Conservation (phyloP, 139 green algal species). For the Chlamydomonas incerta region DNA sequence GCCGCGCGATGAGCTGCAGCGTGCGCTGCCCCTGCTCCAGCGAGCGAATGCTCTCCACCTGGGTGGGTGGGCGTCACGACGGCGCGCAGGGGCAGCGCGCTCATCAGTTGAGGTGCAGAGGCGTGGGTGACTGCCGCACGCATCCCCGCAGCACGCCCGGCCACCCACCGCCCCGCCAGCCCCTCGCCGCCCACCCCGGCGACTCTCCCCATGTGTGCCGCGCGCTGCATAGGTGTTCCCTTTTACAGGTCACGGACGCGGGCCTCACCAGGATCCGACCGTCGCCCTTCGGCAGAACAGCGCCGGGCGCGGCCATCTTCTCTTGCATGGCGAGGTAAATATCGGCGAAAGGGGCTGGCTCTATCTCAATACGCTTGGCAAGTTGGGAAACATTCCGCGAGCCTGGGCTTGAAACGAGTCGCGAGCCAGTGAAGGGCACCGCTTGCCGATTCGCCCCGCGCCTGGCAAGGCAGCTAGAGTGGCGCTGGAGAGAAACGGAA, state of each 20-base stretch:
- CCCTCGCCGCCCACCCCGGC: too few relatives aligned
- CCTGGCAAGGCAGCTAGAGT: too few relatives aligned
- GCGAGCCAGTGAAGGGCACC: too few relatives aligned
- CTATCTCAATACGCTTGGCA: neutral
- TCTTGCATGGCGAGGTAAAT: constrained; percentile 28
- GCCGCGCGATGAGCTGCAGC: constrained; percentile 18
- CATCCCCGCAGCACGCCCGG: too few relatives aligned
- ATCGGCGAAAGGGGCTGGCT: constrained; percentile 5
- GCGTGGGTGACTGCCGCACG: neutral
- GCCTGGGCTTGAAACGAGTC: too few relatives aligned
- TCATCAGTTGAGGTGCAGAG: neutral
- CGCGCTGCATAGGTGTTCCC: neutral
- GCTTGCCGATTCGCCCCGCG: too few relatives aligned
- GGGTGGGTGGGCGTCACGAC: neutral
- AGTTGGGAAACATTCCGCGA: too few relatives aligned
- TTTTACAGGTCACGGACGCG: neutral
- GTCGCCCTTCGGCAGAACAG: constrained; percentile 6
- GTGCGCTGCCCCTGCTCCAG: constrained; percentile 4
- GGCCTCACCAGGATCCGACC: neutral
- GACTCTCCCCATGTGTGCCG: too few relatives aligned
- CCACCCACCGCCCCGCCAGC: too few relatives aligned
- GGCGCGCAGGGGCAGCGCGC: too few relatives aligned
- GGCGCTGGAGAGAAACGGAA: too few relatives aligned
- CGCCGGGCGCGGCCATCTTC: neutral
- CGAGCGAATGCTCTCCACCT: constrained; percentile 11